phyloP scores from a whole-genome alignment of 495 filamentous ascomycete genomes.

The Pyronema domesticum region DNA sequence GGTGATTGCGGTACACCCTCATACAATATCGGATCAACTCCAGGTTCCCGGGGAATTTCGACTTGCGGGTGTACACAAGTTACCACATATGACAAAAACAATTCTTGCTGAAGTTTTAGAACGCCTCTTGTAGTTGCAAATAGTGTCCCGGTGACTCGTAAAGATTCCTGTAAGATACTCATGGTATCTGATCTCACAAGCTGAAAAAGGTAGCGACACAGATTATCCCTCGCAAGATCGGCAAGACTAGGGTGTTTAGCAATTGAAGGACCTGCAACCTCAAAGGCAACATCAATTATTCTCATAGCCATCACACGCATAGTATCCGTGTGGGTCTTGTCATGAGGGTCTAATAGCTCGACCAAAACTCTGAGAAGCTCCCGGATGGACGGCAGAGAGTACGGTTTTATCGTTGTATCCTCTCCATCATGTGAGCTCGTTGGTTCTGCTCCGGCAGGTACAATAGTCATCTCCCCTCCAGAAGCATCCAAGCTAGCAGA shows the following conservation, averaged over 20 bases:
- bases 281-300: conserved; percentile 92
- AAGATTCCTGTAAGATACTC: conserved; percentile 73
- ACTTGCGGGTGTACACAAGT: conserved; percentile 83
- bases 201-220: conserved; percentile 92
- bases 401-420: conserved; percentile 54
- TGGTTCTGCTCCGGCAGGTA: conserved; percentile 17
- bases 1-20: conserved; percentile 84
- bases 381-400: conserved; percentile 79
- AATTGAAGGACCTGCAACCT: conserved; percentile 91
- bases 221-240: conserved; percentile 71
- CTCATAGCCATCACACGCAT: conserved; percentile 94
- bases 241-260: conserved; percentile 82
- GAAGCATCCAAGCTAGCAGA: conserved; percentile 24
- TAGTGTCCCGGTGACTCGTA: conserved; percentile 80
- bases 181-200: conserved; percentile 92
- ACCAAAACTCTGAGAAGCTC: conserved; percentile 93
- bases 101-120: conserved; percentile 89
- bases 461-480: conserved; percentile 15
- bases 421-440: conserved; percentile 25
- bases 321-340: conserved; percentile 75
- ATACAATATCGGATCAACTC: conserved; percentile 82
- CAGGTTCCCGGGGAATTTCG: conserved; percentile 76
- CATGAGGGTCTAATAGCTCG: conserved; percentile 81
- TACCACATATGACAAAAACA: conserved; percentile 86
- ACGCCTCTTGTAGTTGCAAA: conserved; percentile 82